These are phyloP conservation scores for Cryptosporidium meleagridis DNA, from an alignment of 169 alveolate species.

Conservation along the genomic window DNA sequence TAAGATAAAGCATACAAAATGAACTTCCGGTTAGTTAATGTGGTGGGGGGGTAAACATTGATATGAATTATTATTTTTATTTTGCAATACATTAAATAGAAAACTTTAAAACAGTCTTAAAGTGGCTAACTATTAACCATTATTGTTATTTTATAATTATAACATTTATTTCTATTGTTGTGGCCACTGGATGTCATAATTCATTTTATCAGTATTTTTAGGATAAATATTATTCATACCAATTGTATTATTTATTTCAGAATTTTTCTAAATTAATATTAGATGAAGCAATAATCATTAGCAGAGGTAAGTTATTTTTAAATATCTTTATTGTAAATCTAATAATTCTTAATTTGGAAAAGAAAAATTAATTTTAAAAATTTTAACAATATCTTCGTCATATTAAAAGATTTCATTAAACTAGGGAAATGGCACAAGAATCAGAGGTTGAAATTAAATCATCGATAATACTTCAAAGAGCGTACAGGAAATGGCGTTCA, in stretches of 20 bases:
- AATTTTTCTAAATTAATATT: too few relatives aligned
- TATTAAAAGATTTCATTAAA: not conserved
- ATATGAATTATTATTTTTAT: not conserved
- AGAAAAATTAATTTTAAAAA: too few relatives aligned
- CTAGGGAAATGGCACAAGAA: not conserved
- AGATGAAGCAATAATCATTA: too few relatives aligned
- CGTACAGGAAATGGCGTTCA: constrained; percentile 63
- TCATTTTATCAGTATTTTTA: not conserved
- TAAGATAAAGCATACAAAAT: not conserved
- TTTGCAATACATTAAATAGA: not conserved
- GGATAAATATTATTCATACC: not conserved
- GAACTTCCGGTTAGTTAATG: not conserved
- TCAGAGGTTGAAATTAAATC: constrained; percentile 29
- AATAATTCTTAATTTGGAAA: too few relatives aligned
- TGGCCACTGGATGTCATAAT: not conserved
- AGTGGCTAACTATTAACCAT: not conserved
- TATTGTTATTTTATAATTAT: too few relatives aligned
- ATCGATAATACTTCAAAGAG: constrained; percentile 54
- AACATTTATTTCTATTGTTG: not conserved
- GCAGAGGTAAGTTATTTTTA: not conserved
- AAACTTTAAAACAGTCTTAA: not conserved
- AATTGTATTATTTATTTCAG: too few relatives aligned
- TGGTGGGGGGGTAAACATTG: not conserved
- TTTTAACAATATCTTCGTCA: too few relatives aligned
- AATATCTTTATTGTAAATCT: not conserved